Evolutionary conservation across 257 asterid species (phyloP).

Genomic region (Phtheirospermum japonicum): DNA sequence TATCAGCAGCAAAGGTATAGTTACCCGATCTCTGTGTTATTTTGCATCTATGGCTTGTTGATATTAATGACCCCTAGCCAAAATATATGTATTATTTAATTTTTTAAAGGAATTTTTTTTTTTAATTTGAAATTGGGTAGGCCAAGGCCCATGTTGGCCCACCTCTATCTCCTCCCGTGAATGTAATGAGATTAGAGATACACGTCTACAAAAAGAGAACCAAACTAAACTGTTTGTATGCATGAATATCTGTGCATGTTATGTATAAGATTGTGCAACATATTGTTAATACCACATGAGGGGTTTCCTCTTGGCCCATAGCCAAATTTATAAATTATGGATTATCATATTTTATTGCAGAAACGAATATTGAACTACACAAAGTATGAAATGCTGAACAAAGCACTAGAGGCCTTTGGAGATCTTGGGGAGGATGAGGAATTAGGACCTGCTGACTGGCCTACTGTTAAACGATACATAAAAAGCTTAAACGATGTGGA

Average conservation of each 20-base stretch:
- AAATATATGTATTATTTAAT: too few species aligned
- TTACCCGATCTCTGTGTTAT: slow-evolving; percentile 23
- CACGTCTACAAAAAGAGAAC: neutral
- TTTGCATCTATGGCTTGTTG: neutral
- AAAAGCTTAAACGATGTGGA: slow-evolving; percentile 63
- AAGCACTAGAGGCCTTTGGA: slow-evolving; percentile 89
- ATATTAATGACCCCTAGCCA: too few species aligned
- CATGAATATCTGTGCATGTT: slow-evolving; percentile 10
- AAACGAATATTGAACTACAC: slow-evolving; percentile 73
- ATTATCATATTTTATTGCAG: slow-evolving; percentile 41
- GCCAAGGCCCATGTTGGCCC: too few species aligned
- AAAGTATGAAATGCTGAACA: slow-evolving; percentile 87
- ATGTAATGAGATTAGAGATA: neutral
- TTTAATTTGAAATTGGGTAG: too few species aligned
- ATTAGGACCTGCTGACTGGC: slow-evolving; percentile 96
- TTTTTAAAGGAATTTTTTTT: too few species aligned
- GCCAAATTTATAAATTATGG: neutral
- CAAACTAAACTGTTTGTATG: slow-evolving; percentile 1
- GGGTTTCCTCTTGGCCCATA: neutral
- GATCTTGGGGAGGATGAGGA: slow-evolving; percentile 97
- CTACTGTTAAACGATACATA: slow-evolving; percentile 73
- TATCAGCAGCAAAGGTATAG: slow-evolving; percentile 77
- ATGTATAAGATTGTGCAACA: slow-evolving; percentile 11
- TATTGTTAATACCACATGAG: neutral
- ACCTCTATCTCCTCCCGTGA: too few species aligned